Base-by-base conservation (phyloP, 2,329 filamentous ascomycete species). In the Chrysosporium keratinophilum region DNA sequence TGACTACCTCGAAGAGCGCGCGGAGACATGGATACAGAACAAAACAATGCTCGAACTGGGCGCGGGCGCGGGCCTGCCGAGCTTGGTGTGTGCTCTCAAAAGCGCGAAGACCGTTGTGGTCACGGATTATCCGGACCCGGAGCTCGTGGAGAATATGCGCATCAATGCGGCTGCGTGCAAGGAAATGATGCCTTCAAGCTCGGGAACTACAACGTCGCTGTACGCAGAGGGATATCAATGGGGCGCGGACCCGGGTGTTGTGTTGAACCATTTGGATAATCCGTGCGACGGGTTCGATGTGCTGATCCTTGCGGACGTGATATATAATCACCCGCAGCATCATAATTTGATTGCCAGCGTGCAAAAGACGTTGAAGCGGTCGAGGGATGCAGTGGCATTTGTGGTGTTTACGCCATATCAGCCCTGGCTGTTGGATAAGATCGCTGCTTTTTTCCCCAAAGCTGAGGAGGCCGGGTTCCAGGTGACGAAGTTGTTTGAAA, bases 361-460 rank as follows among this genome's bases (percentile, higher is more conserved):
- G 56, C 74, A 78, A 62, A 67, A 78, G 64, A 87, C 85, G 14
- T 69, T 96, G 62, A 79, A 77, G 61, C 75, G 72, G 57, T 68
- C 72, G 2, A 62, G 67, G 2, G 73, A 73, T 1, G 80, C 84
- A 47, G 77, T 77, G 52, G 88, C 89, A 1, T 79, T 90, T 62
- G 89, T 96, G 6, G 94, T 96, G 69, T 97, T 96, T 73, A 95
- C 90, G 0, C 90, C 88, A 17, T 95, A 97, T 71, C 78, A 93
- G 58, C 90, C 91, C 1, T 96, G 90, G 90, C 74, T 96, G 64
- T 76, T 86, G 62, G 79, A 89, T 58, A 86, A 88, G 68, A 93
- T 95, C 64, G 75, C 95, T 66, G 80, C 78, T 3, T 96, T 96
- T 73, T 96, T 96, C 65, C 85, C 89, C 47, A 64, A 89, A 54